Evolutionary conservation across 805 yeast species (phyloP).

Genomic region (Lachancea mirantina): DNA sequence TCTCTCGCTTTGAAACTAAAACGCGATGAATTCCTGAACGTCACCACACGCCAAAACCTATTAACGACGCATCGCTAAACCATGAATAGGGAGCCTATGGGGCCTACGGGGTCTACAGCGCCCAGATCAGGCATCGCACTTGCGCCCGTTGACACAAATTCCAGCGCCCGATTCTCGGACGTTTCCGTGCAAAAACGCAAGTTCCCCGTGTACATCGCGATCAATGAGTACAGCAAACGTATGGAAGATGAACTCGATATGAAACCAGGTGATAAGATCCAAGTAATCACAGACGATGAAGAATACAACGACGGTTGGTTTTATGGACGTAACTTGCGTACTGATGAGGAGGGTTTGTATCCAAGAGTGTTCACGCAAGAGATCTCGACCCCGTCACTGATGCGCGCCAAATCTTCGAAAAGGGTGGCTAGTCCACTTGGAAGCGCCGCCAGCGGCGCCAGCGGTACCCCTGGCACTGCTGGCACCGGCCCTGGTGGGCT

Average conservation of each 20-base stretch:
- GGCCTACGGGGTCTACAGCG: no score
- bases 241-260: conserved; percentile 84
- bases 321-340: conserved; percentile 70
- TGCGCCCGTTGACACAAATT: no score
- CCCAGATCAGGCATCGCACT: no score
- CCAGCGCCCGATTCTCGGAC: no score
- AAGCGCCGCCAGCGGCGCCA: conserved; percentile 18
- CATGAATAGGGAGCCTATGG: no score
- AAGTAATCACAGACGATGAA: conserved; percentile 85
- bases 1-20: no score
- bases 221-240: conserved; percentile 82
- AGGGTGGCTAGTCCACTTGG: conserved; percentile 33
- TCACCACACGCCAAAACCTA: no score
- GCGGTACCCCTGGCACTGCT: no score
- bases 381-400: conserved; percentile 36
- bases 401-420: conserved; percentile 53
- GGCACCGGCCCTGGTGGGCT: no score
- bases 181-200: no score
- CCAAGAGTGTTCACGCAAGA: conserved; percentile 82
- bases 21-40: no score
- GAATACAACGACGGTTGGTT: conserved; percentile 98
- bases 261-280: conserved; percentile 75
- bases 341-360: conserved; percentile 76
- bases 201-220: conserved; percentile 46
- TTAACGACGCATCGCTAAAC: no score